These are phyloP conservation scores for Carallia brachiata DNA, from an alignment of 345 rosid species.

Conservation along the genomic window DNA sequence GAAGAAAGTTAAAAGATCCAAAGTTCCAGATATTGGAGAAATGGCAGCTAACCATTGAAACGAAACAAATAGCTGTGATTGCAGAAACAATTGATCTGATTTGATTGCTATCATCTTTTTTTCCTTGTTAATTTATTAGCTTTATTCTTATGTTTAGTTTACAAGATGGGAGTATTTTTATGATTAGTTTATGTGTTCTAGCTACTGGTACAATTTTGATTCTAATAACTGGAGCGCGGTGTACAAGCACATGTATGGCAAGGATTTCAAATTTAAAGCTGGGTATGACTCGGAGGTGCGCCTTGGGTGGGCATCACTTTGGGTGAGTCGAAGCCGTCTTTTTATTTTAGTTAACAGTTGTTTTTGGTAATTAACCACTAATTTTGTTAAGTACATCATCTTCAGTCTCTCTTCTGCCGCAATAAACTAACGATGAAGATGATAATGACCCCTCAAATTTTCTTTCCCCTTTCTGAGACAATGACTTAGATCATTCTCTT, in stretches of 20 bases:
- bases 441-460: too few relatives aligned
- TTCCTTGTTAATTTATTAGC: not conserved
- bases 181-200: slow-evolving; percentile 30
- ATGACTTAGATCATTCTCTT: too few relatives aligned
- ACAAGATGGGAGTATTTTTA: not conserved
- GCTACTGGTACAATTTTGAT: slow-evolving; percentile 89
- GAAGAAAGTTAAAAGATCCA: not conserved
- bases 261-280: slow-evolving; percentile 86
- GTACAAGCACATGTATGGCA: slow-evolving; percentile 81
- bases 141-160: not conserved
- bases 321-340: slow-evolving; percentile 51
- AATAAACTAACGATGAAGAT: too few relatives aligned
- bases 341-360: not conserved
- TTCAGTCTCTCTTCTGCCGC: not conserved
- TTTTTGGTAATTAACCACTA: not conserved
- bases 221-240: slow-evolving; percentile 87
- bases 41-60: not conserved
- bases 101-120: not conserved
- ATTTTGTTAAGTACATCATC: not conserved
- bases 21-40: not conserved
- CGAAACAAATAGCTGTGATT: not conserved
- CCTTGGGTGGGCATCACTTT: slow-evolving; percentile 92
- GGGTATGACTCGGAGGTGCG: slow-evolving; percentile 90
- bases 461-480: too few relatives aligned
- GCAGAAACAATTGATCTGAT: not conserved